phyloP scores from a whole-genome alignment of 257 asterid genomes.

The Ophiorrhiza pumila region DNA sequence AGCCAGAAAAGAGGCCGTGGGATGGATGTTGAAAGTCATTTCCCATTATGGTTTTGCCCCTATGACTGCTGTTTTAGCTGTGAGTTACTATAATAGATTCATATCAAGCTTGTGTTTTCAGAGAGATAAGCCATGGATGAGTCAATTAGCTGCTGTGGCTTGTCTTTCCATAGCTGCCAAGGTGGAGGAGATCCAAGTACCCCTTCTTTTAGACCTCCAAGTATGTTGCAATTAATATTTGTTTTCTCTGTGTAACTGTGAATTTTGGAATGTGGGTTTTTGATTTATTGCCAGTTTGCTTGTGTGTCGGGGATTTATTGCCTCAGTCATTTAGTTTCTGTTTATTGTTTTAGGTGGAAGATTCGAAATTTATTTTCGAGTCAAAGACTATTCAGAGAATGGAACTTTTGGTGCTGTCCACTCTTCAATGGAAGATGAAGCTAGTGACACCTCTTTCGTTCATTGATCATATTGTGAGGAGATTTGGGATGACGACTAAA shows the following conservation, averaged over 20 bases:
- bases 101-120: constrained; percentile 53
- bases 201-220: constrained; percentile 79
- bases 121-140: constrained; percentile 95
- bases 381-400: constrained; percentile 85
- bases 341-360: constrained; percentile 50
- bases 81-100: constrained; percentile 65
- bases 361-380: constrained; percentile 65
- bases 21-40: constrained; percentile 71
- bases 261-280: neutral
- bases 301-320: constrained; percentile 6
- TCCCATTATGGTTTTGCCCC: constrained; percentile 56
- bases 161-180: constrained; percentile 96
- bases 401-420: constrained; percentile 77
- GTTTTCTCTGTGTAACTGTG: neutral
- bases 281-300: constrained; percentile 10
- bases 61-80: constrained; percentile 64
- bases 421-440: constrained; percentile 81
- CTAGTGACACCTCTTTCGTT: constrained; percentile 80
- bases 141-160: constrained; percentile 86
- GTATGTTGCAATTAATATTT: constrained; percentile 33
- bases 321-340: constrained; percentile 22
- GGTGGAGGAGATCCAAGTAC: constrained; percentile 90
- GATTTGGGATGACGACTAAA: constrained; percentile 50
- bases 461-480: constrained; percentile 77
- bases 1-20: constrained; percentile 57